A percentile compares a stretch with the other conserved stretches of the same genome.
Evolutionary conservation across 805 yeast species (phyloP).

Genomic region (Candida piceae): DNA sequence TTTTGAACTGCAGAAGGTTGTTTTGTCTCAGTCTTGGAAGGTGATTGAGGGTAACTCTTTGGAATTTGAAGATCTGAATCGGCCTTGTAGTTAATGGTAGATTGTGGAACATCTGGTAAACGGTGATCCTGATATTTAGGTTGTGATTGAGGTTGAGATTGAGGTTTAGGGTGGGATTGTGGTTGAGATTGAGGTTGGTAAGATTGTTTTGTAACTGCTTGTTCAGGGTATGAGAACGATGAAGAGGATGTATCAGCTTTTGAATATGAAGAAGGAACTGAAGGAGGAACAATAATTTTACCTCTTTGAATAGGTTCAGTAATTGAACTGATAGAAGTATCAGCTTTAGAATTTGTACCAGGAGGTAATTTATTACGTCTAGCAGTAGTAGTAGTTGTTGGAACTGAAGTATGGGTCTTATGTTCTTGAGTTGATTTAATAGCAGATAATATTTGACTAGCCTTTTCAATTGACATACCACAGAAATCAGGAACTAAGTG

Average conservation of each 20-base stretch:
- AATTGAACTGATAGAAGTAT: slow-evolving; percentile 7
- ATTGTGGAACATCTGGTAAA: slow-evolving; percentile 12
- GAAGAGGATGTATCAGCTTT: slow-evolving; percentile 11
- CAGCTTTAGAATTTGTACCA: slow-evolving; percentile 5
- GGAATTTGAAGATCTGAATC: background rate
- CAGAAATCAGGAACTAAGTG: slow-evolving; percentile 97
- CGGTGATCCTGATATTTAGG: slow-evolving; percentile 12
- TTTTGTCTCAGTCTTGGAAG: slow-evolving; percentile 1
- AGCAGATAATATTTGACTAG: slow-evolving; percentile 79
- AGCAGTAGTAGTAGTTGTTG: slow-evolving; percentile 9
- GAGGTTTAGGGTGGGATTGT: too few relatives aligned
- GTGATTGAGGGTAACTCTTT: background rate
- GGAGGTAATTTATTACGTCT: background rate
- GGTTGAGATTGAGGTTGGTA: slow-evolving; percentile 7
- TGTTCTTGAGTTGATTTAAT: slow-evolving; percentile 64
- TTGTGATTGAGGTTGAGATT: too few relatives aligned
- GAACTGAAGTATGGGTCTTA: slow-evolving; percentile 9
- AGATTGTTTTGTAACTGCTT: slow-evolving; percentile 20
- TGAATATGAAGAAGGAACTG: slow-evolving; percentile 10
- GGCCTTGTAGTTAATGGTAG: background rate
- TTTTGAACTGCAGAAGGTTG: slow-evolving; percentile 6
- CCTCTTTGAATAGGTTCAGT: slow-evolving; percentile 7
- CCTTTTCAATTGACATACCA: slow-evolving; percentile 98
- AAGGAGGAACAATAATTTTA: slow-evolving; percentile 6
- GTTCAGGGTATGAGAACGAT: slow-evolving; percentile 18